These are phyloP conservation scores for Ganoderma multipileum DNA, from an alignment of 1,284 basidiomycete species.

Conservation along the genomic window DNA sequence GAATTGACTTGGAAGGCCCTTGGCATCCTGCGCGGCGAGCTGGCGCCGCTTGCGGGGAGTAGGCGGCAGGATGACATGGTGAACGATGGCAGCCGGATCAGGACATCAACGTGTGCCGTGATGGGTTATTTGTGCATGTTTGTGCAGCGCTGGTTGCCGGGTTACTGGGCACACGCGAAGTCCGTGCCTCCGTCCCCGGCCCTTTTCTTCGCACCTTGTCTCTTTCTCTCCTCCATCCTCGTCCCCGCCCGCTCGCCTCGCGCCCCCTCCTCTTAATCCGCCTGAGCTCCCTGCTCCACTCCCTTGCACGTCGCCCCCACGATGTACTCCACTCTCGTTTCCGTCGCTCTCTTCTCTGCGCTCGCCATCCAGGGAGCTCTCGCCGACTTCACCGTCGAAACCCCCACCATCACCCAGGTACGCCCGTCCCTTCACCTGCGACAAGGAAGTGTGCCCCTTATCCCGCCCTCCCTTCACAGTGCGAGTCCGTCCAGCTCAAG, in stretches of 20 bases:
- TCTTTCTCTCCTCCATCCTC: slow-evolving; percentile 35
- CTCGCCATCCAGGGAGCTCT: slow-evolving; percentile 58
- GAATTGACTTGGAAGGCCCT: slow-evolving; percentile 11
- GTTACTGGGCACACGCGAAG: slow-evolving; percentile 30
- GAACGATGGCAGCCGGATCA: slow-evolving; percentile 19
- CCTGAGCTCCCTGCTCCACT: slow-evolving; percentile 39
- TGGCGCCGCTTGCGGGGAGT: slow-evolving; percentile 10
- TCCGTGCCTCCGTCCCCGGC: slow-evolving; percentile 19
- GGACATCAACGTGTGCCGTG: slow-evolving; percentile 7
- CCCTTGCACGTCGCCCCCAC: slow-evolving; percentile 36
- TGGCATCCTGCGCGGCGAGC: slow-evolving; percentile 3
- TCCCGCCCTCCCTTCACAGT: slow-evolving; percentile 48
- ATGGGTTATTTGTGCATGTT: slow-evolving; percentile 26
- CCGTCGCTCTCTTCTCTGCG: slow-evolving; percentile 67
- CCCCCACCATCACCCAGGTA: slow-evolving; percentile 64
- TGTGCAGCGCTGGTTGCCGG: slow-evolving; percentile 29
- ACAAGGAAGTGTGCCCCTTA: slow-evolving; percentile 4
- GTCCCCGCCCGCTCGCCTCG: slow-evolving; percentile 30
- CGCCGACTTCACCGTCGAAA: slow-evolving; percentile 60
- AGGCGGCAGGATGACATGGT: slow-evolving; percentile 2
- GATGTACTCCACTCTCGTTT: slow-evolving; percentile 83
- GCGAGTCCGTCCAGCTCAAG: slow-evolving; percentile 54
- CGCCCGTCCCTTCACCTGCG: slow-evolving; percentile 13
- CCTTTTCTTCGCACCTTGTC: slow-evolving; percentile 29
- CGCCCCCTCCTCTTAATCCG: slow-evolving; percentile 21